Conservation (phyloP, 257 asterid species). For the Ajuga chamaepitys region DNA sequence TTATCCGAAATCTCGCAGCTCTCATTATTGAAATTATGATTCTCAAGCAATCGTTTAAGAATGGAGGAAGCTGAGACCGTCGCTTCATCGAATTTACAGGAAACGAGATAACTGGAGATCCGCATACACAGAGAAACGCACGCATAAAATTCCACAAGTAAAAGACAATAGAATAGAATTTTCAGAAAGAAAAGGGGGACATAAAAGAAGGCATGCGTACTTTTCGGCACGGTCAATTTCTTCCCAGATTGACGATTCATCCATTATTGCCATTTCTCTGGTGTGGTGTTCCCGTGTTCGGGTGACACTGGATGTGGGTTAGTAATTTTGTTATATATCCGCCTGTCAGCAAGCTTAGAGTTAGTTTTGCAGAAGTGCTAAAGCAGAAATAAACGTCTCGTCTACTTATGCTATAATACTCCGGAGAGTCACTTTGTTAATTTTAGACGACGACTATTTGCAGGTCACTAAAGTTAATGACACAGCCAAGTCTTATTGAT, state of each 20-base stretch:
- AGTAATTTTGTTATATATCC: no score
- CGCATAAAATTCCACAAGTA: not conserved
- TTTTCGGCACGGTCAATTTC: slow-evolving; percentile 56
- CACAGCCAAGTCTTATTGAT: no score
- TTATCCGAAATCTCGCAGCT: slow-evolving; percentile 13
- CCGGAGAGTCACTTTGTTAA: no score
- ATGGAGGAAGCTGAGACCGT: slow-evolving; percentile 42
- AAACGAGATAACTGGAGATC: slow-evolving; percentile 58
- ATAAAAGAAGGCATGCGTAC: slow-evolving; percentile 8
- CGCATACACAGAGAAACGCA: not conserved
- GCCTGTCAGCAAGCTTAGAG: no score
- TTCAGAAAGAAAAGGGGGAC: not conserved
- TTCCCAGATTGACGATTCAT: slow-evolving; percentile 37
- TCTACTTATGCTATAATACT: no score
- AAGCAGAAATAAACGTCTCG: no score
- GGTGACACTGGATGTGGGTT: no score
- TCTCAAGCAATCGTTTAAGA: slow-evolving; percentile 34
- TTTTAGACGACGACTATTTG: no score
- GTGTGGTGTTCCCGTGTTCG: no score
- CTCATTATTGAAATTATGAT: slow-evolving; percentile 3
- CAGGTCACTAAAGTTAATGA: no score
- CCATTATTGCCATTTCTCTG: slow-evolving; percentile 16
- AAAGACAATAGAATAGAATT: not conserved
- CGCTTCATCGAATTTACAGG: slow-evolving; percentile 75
- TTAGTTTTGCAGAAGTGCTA: no score